phyloP scores from a whole-genome alignment of 2,329 filamentous ascomycete genomes.

The Thelonectria discophora region DNA sequence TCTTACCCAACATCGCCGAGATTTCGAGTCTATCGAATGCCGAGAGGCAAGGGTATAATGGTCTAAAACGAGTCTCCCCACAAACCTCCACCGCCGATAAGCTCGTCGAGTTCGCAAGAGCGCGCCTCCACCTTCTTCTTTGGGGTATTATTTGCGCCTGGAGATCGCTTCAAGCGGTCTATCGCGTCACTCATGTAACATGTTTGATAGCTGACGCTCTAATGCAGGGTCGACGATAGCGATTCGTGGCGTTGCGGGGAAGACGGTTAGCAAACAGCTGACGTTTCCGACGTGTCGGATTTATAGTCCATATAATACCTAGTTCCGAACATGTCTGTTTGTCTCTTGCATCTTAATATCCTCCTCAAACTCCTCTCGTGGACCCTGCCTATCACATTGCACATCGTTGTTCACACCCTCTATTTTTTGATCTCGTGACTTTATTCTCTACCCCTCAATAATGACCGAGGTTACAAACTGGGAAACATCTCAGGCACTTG shows the following conservation, averaged over 20 bases:
- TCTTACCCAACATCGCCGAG: not conserved
- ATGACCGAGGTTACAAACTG: conserved; percentile 33
- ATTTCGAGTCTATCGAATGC: not conserved
- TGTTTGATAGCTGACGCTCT: not conserved
- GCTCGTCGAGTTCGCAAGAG: not conserved
- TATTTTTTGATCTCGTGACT: too few species aligned
- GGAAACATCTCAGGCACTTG: conserved; percentile 22
- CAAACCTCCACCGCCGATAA: conserved; percentile 10
- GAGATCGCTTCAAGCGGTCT: not conserved
- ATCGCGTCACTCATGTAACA: not conserved
- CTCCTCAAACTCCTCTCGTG: not conserved
- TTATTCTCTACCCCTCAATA: not conserved
- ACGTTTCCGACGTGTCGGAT: not conserved
- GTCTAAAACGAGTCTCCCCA: not conserved
- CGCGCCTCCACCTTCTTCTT: conserved; percentile 17
- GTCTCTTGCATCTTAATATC: conserved; percentile 2
- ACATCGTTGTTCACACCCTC: not conserved
- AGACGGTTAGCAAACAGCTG: not conserved
- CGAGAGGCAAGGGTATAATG: not conserved
- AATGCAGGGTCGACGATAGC: not conserved
- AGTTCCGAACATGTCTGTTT: not conserved
- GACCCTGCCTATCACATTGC: not conserved
- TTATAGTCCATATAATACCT: conserved; percentile 15
- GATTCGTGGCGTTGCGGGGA: not conserved
- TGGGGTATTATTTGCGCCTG: conserved; percentile 18